These are phyloP conservation scores for Kodamaea nitidulidarum DNA, from an alignment of 805 yeast genomes.

Conservation along the genomic window DNA sequence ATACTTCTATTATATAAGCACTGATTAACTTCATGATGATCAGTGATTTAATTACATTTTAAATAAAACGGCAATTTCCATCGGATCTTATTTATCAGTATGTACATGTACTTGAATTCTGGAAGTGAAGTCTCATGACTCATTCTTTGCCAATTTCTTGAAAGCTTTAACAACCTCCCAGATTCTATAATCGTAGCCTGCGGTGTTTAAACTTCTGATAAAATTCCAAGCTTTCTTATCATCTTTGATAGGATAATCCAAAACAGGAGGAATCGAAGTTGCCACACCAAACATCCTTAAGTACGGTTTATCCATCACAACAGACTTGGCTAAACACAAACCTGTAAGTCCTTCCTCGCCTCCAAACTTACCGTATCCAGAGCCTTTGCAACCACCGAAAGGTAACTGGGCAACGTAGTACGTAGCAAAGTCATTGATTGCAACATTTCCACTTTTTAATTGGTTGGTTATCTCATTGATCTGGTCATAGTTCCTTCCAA, in stretches of 20 bases:
- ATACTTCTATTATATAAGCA: not conserved
- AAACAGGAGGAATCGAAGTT: slow-evolving; percentile 78
- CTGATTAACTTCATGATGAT: not conserved
- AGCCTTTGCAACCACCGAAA: slow-evolving; percentile 89
- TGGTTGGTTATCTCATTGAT: slow-evolving; percentile 61
- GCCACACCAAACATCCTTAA: slow-evolving; percentile 54
- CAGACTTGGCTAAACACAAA: slow-evolving; percentile 78
- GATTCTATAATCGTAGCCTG: slow-evolving; percentile 72
- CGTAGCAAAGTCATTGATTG: slow-evolving; percentile 96
- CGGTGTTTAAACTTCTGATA: slow-evolving; percentile 74
- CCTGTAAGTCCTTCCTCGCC: slow-evolving; percentile 97
- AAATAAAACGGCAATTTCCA: not conserved
- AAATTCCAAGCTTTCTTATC: slow-evolving; percentile 85
- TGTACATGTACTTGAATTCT: not conserved
- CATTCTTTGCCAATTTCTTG: slow-evolving; percentile 36
- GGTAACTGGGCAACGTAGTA: slow-evolving; percentile 94
- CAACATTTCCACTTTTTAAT: slow-evolving; percentile 84
- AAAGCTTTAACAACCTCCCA: slow-evolving; percentile 56
- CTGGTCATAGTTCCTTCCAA: slow-evolving; percentile 58
- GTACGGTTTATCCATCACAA: slow-evolving; percentile 79
- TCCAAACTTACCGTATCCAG: slow-evolving; percentile 97
- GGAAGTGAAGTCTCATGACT: slow-evolving; percentile 6
- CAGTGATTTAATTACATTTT: slow-evolving; percentile 1
- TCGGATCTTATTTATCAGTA: not conserved
- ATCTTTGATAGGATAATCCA: slow-evolving; percentile 87